Conservation (phyloP, 2,329 filamentous ascomycete species). For the Fusarium kyushuense region DNA sequence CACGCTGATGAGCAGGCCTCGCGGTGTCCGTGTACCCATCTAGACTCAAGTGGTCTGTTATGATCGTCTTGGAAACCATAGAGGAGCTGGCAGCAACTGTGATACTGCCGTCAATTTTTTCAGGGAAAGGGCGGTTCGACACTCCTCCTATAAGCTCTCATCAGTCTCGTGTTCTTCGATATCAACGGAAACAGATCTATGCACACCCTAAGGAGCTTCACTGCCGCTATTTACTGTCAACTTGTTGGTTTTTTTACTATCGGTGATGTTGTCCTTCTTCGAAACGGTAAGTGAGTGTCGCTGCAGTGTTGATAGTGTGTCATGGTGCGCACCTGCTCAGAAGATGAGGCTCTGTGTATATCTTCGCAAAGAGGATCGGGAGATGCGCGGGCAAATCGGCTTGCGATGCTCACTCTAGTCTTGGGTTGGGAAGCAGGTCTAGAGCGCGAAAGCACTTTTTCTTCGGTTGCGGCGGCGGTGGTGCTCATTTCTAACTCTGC, state of each 20-base stretch:
- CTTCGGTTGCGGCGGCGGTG: neutral
- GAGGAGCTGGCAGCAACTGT: neutral
- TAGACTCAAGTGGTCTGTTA: neutral
- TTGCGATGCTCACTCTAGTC: neutral
- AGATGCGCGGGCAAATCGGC: neutral
- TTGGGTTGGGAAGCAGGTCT: neutral
- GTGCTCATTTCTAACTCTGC: constrained; percentile 4
- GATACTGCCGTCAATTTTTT: neutral
- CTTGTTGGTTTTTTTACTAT: neutral
- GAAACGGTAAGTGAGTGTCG: neutral
- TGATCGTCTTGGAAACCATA: neutral
- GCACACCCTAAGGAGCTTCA: constrained; percentile 25
- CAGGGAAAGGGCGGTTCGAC: neutral
- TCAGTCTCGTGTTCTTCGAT: neutral
- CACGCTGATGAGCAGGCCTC: too few relatives aligned
- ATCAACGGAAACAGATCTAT: neutral
- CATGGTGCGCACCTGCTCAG: neutral
- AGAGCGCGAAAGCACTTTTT: neutral
- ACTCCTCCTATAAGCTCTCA: constrained; percentile 10
- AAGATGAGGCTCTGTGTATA: neutral
- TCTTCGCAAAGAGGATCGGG: constrained; percentile 3
- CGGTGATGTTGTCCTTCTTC: neutral
- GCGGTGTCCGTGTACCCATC: neutral
- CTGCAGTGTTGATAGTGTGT: neutral
- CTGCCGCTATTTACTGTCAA: neutral